Conservation (phyloP, 352 stramenopile species). For the Globisporangium recalcitrans region DNA sequence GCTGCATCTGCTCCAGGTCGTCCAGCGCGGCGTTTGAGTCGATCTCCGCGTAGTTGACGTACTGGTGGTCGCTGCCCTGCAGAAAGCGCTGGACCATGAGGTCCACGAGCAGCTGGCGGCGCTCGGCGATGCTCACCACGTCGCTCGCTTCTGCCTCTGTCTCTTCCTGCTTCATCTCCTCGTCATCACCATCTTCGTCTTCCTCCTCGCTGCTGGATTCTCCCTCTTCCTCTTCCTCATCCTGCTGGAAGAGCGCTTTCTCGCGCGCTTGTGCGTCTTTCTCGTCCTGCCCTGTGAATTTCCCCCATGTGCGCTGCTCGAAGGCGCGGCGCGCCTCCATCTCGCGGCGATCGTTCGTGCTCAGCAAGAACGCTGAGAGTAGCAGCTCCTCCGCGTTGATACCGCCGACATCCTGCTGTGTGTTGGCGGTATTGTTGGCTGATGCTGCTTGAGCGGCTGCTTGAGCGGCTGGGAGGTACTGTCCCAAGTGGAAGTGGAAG, state of each 20-base stretch:
- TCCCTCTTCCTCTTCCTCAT: conserved; percentile 42
- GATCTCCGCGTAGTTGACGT: conserved; percentile 62
- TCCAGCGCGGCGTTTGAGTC: conserved; percentile 59
- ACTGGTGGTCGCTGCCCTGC: conserved; percentile 49
- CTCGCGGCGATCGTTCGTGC: conserved; percentile 58
- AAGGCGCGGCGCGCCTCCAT: conserved; percentile 53
- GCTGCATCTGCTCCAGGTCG: conserved; percentile 60
- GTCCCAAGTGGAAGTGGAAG: conserved; percentile 81
- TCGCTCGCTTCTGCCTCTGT: conserved; percentile 1
- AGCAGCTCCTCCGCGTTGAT: conserved; percentile 12
- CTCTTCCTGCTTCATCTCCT: conserved; percentile 28
- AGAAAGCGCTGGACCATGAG: conserved; percentile 74
- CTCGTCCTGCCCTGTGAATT: conserved; percentile 29
- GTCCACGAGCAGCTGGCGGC: conserved; percentile 58
- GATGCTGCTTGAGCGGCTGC: neutral
- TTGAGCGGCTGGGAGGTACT: conserved; percentile 41
- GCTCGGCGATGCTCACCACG: conserved; percentile 27
- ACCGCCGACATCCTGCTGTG: neutral
- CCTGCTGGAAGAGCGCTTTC: conserved; percentile 27
- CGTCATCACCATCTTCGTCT: conserved; percentile 19
- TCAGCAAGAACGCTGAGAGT: conserved; percentile 68
- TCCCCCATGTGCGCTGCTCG: conserved; percentile 60
- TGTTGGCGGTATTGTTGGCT: neutral
- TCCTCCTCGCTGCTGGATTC: conserved; percentile 30
- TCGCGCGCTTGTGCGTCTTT: conserved; percentile 15